Conservation (phyloP, 2,329 filamentous ascomycete genomes). For the Botryotinia convoluta region DNA sequence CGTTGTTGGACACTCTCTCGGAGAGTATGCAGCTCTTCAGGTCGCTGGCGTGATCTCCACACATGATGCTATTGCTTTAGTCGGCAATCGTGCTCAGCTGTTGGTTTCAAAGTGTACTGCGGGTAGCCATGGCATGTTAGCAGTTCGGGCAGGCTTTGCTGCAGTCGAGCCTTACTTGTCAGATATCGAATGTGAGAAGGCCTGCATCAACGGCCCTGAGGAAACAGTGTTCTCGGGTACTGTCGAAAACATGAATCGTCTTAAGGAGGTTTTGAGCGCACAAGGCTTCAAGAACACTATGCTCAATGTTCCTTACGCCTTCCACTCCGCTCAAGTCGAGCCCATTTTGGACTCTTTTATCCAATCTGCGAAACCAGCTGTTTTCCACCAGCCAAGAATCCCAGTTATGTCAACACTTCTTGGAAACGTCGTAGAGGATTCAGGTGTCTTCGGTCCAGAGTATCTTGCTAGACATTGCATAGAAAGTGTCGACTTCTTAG, state of each 20-base stretch:
- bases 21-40: conserved; percentile 70
- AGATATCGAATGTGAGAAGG: conserved; percentile 40
- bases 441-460: conserved; percentile 53
- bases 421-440: conserved; percentile 57
- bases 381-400: conserved; percentile 54
- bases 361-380: conserved; percentile 48
- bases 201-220: conserved; percentile 72
- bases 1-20: conserved; percentile 63
- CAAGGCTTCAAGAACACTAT: conserved; percentile 58
- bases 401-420: conserved; percentile 67
- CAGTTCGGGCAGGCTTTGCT: conserved; percentile 43
- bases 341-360: conserved; percentile 60
- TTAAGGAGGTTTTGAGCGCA: conserved; percentile 47
- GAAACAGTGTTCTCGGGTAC: conserved; percentile 68
- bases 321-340: conserved; percentile 64
- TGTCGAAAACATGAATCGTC: conserved; percentile 52
- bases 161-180: conserved; percentile 20
- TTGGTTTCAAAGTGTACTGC: conserved; percentile 63
- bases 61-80: conserved; percentile 67
- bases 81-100: conserved; percentile 63
- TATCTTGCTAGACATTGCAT: conserved; percentile 67
- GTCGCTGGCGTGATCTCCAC: conserved; percentile 67
- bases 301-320: conserved; percentile 62
- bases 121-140: conserved; percentile 65
- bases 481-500: conserved; percentile 66